Evolutionary conservation across 2,329 filamentous ascomycete species (phyloP).

Genomic region (Fusarium guadeloupense): DNA sequence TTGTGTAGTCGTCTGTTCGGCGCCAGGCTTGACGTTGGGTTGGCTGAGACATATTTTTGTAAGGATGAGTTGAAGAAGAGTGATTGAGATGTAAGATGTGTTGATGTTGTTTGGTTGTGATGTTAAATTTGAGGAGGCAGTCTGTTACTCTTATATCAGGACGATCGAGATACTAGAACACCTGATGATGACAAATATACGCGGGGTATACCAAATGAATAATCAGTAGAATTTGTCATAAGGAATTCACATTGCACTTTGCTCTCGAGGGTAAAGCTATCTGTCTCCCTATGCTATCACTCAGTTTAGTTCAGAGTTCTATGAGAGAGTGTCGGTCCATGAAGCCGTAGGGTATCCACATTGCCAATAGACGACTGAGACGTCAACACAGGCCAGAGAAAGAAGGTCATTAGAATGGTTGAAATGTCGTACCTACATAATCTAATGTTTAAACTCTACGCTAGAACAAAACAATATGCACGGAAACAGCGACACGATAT

Average conservation of each 20-base stretch:
- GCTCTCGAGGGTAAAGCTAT: background rate
- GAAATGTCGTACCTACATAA: background rate
- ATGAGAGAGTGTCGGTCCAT: background rate
- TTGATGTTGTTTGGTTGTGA: background rate
- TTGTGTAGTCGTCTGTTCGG: slow-evolving; percentile 44
- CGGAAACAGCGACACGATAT: background rate
- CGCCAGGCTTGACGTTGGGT: slow-evolving; percentile 40
- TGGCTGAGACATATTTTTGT: slow-evolving; percentile 10
- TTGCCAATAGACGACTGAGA: background rate
- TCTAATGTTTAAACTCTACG: background rate
- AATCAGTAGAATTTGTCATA: background rate
- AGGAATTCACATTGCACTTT: background rate
- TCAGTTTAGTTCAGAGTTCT: background rate
- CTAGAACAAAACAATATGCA: background rate
- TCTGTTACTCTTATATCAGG: background rate
- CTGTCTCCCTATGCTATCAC: background rate
- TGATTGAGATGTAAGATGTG: background rate
- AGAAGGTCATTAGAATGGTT: background rate
- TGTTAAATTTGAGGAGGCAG: background rate
- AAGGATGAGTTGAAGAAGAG: background rate
- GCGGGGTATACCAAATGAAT: slow-evolving; percentile 1
- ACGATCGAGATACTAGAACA: background rate
- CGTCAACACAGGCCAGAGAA: background rate
- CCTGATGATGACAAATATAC: slow-evolving; percentile 3
- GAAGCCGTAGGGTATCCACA: slow-evolving; percentile 9